Evolutionary conservation across 805 yeast species (phyloP).

Genomic region (Spathaspora passalidarum): DNA sequence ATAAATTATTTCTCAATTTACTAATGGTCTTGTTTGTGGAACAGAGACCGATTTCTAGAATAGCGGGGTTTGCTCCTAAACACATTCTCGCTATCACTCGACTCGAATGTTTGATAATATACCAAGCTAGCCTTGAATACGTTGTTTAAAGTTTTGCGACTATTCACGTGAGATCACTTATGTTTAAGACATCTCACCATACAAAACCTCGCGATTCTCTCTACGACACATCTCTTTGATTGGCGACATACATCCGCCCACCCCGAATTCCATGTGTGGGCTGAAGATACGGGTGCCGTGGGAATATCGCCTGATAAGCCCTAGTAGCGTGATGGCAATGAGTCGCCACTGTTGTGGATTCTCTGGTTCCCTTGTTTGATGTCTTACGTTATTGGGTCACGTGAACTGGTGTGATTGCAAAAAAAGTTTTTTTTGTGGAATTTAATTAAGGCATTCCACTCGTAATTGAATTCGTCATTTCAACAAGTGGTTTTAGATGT

Average conservation of each 20-base stretch:
- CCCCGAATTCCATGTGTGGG: background rate
- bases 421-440: background rate
- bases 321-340: background rate
- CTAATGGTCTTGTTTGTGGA: too few relatives aligned
- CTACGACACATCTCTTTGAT: background rate
- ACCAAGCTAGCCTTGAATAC: too few relatives aligned
- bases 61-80: too few relatives aligned
- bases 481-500: background rate
- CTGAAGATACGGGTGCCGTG: background rate
- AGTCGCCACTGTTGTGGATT: background rate
- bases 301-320: too few relatives aligned
- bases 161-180: too few relatives aligned
- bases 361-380: too few relatives aligned
- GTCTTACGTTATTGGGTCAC: background rate
- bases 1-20: too few relatives aligned
- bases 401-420: constrained; percentile 4
- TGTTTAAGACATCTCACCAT: background rate
- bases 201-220: too few relatives aligned
- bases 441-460: background rate
- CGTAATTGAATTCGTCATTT: background rate
- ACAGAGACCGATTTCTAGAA: too few relatives aligned
- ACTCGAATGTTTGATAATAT: too few relatives aligned
- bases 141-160: too few relatives aligned
- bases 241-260: background rate
- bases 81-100: too few relatives aligned